Percentiles rank a stretch among this genome's conserved stretches.
Conservation (phyloP, 2,329 filamentous ascomycete genomes). For the Thelonectria olida region DNA sequence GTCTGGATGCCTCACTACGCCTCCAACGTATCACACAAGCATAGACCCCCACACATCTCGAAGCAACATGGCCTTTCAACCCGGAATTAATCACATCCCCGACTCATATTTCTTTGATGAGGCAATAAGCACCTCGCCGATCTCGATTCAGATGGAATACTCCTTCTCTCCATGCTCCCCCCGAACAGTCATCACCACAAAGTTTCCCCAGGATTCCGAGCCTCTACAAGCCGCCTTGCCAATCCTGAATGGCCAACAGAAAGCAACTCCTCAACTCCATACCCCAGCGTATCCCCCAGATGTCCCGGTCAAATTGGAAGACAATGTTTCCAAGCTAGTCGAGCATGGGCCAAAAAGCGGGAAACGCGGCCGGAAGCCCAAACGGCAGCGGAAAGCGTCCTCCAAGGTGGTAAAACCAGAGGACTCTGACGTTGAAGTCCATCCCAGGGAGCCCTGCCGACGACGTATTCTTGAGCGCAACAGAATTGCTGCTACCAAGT, state of each 20-base stretch:
- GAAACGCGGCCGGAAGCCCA: no score
- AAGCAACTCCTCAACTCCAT: slow-evolving; percentile 12
- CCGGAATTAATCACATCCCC: no score
- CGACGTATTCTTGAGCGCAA: slow-evolving; percentile 41
- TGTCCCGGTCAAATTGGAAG: slow-evolving; percentile 18
- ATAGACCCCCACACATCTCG: slow-evolving; percentile 32
- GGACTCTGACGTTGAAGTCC: slow-evolving; percentile 33
- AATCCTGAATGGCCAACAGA: slow-evolving; percentile 16
- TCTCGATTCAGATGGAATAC: no score
- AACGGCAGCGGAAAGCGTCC: slow-evolving; percentile 23
- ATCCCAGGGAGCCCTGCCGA: slow-evolving; percentile 36
- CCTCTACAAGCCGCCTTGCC: no score
- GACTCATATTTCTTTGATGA: no score
- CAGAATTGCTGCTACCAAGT: no score
- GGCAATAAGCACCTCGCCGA: no score
- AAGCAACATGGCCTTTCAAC: no score
- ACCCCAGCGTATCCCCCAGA: slow-evolving; percentile 23
- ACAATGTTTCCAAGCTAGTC: background rate
- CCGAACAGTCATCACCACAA: slow-evolving; percentile 20
- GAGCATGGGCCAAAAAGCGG: slow-evolving; percentile 26
- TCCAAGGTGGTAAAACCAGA: slow-evolving; percentile 19
- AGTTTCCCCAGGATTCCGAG: slow-evolving; percentile 6
- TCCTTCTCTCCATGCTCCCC: background rate
- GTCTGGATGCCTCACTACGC: slow-evolving; percentile 29
- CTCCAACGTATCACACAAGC: slow-evolving; percentile 33